Evolutionary conservation across 164 flowering plant species (phyloP).

Genomic region (Echeveria elegans): DNA sequence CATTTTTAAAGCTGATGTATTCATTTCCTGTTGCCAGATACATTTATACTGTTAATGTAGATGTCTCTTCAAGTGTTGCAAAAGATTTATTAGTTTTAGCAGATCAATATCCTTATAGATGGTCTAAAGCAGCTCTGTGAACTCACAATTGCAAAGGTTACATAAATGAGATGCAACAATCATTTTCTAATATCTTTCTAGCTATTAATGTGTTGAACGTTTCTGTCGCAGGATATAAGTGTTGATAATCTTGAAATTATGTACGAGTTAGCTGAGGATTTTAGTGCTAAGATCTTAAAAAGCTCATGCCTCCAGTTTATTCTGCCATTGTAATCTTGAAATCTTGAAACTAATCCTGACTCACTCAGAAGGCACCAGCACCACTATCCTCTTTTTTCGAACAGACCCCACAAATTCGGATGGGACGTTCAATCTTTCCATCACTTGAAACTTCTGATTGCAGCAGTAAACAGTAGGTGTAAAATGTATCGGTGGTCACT

Average conservation of each 20-base stretch:
- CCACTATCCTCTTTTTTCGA: slow-evolving; percentile 44
- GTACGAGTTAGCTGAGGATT: slow-evolving; percentile 71
- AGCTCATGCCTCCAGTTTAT: slow-evolving; percentile 52
- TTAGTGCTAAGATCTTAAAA: slow-evolving; percentile 48
- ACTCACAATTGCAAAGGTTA: slow-evolving; percentile 55
- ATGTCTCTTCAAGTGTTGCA: slow-evolving; percentile 45
- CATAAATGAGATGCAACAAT: neutral
- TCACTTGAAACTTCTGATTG: slow-evolving; percentile 29
- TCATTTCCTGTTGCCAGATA: slow-evolving; percentile 29
- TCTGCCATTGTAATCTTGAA: no score
- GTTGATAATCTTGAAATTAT: slow-evolving; percentile 51
- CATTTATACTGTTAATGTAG: slow-evolving; percentile 64
- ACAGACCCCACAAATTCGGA: slow-evolving; percentile 48
- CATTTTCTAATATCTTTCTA: neutral
- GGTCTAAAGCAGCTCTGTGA: slow-evolving; percentile 68
- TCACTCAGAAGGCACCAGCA: no score
- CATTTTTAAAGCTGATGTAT: neutral
- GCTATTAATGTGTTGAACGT: neutral
- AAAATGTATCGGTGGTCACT: slow-evolving; percentile 50
- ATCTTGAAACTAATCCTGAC: no score
- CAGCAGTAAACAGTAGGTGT: slow-evolving; percentile 40
- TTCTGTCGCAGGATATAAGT: slow-evolving; percentile 40
- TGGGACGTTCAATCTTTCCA: slow-evolving; percentile 33
- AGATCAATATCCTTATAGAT: slow-evolving; percentile 68
- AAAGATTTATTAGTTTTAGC: slow-evolving; percentile 71